Evolutionary conservation across 2,329 filamentous ascomycete species (phyloP).

Genomic region (Aspergillus terreus): DNA sequence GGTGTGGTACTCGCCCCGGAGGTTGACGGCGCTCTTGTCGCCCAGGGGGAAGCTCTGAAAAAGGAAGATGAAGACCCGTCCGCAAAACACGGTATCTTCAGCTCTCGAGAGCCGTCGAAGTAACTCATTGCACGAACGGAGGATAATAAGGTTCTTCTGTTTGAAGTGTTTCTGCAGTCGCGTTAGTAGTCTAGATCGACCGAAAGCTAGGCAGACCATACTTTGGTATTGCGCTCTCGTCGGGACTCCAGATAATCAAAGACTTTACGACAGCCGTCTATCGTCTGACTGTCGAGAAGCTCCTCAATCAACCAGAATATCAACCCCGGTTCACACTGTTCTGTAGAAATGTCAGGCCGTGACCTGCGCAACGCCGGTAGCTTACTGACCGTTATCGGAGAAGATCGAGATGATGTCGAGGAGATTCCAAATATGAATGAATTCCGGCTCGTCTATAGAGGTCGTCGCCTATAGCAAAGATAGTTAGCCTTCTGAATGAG

Average conservation of each 20-base stretch:
- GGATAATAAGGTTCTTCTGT: slow-evolving; percentile 80
- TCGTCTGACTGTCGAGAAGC: slow-evolving; percentile 91
- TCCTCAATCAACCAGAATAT: slow-evolving; percentile 92
- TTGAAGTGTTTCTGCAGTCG: slow-evolving; percentile 61
- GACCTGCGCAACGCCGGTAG: background rate
- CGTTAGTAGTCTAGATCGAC: slow-evolving; percentile 17
- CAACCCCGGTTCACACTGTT: slow-evolving; percentile 69
- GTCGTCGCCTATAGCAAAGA: slow-evolving; percentile 58
- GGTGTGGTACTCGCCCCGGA: slow-evolving; percentile 90
- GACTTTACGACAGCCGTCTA: slow-evolving; percentile 81
- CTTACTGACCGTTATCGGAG: slow-evolving; percentile 70
- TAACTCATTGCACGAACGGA: slow-evolving; percentile 93
- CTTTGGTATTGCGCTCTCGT: slow-evolving; percentile 78
- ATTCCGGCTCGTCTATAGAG: slow-evolving; percentile 71
- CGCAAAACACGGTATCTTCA: slow-evolving; percentile 95
- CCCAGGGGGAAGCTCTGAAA: slow-evolving; percentile 97
- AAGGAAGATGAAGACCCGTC: slow-evolving; percentile 95
- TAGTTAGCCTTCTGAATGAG: slow-evolving; percentile 10
- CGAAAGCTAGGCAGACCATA: slow-evolving; percentile 36
- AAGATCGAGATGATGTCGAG: slow-evolving; percentile 87
- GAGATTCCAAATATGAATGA: slow-evolving; percentile 86
- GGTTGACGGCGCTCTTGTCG: slow-evolving; percentile 95
- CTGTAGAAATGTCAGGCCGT: slow-evolving; percentile 28
- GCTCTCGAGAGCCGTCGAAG: slow-evolving; percentile 90
- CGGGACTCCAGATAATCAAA: slow-evolving; percentile 96